Evolutionary conservation across 805 yeast species (phyloP), one percentile per base, ranked within the genome.

Genomic region (Kregervanrija delftensis): DNA sequence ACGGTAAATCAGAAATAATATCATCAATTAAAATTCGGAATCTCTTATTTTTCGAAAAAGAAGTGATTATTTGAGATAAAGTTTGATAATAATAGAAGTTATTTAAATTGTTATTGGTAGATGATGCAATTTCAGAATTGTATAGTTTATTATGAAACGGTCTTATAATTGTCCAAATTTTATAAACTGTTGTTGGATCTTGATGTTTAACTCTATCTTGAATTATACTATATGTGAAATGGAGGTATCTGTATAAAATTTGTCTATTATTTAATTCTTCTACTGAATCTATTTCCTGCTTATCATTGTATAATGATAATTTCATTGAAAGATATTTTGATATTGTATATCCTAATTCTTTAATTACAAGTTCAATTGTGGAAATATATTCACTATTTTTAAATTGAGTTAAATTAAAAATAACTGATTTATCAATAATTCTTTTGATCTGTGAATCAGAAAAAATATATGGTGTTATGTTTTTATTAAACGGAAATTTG

Each of bases 141-240:
- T 56, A 56, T 13, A 52, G 31, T 39, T 49, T 53, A 34, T 56
- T 53, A 47, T 65, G 69, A 37, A 63, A 60, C 8, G 64, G 61
- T 11, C 52, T 47, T 13, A 64, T 55, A 6, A 51, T 15, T 5
- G 30, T 40, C 69, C 69, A 65, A 2, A 52, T 47, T 8, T 36
- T 41, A 42, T 53, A 64, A 1, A 63, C 60, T 1, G 55, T 35
- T 5, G 57, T 56, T 9, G 56, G 46, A 46, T 65, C 68, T 34
- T 60, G 57, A 10, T 39, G 28, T 0, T 37, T 6, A 10, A 56
- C 47, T 31, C 60, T 49, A 12, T 55, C 48, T 35, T 56, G 58
- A 8, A 66, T 59, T 41, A 53, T 43, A 16, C 45, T 32, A 41
- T 66, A 66, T 38, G 61, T 50, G 37, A 57, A 56, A 11, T 50